Evolutionary conservation across 805 yeast species (phyloP).

Genomic region (Candida corydali): DNA sequence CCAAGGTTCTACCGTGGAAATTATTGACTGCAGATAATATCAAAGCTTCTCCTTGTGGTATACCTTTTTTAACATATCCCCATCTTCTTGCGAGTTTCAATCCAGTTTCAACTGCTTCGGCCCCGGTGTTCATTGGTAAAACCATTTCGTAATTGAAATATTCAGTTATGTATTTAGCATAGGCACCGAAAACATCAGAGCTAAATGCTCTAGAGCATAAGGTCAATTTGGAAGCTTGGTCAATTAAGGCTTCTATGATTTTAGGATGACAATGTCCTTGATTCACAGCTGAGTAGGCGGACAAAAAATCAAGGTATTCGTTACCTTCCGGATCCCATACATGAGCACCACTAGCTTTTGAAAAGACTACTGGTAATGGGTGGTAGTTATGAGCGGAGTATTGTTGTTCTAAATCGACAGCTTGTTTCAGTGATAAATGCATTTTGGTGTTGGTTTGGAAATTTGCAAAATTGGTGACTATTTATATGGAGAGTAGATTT

Average conservation of each 20-base stretch:
- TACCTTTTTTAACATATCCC: conserved; percentile 89
- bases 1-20: conserved; percentile 95
- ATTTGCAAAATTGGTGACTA: background rate
- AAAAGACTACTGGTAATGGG: conserved; percentile 92
- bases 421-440: conserved; percentile 1
- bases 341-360: conserved; percentile 82
- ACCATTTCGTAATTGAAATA: conserved; percentile 89
- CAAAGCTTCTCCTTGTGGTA: conserved; percentile 79
- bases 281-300: conserved; percentile 96
- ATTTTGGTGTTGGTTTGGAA: background rate
- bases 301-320: conserved; percentile 85
- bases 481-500: conserved; percentile 1
- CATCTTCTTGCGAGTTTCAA: conserved; percentile 93
- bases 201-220: conserved; percentile 91
- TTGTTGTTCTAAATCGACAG: conserved; percentile 47
- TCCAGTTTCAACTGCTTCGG: conserved; percentile 97
- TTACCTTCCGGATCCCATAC: conserved; percentile 99
- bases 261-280: conserved; percentile 98
- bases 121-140: conserved; percentile 97
- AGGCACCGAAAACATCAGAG: conserved; percentile 80
- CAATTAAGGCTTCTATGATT: conserved; percentile 76
- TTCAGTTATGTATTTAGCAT: conserved; percentile 84
- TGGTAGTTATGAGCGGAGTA: conserved; percentile 97
- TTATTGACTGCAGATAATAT: conserved; percentile 83
- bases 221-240: conserved; percentile 82